Evolutionary conservation across 257 asterid genomes (phyloP), one percentile per base, ranked within the genome.

Genomic region (Fraxinus cuspidata): DNA sequence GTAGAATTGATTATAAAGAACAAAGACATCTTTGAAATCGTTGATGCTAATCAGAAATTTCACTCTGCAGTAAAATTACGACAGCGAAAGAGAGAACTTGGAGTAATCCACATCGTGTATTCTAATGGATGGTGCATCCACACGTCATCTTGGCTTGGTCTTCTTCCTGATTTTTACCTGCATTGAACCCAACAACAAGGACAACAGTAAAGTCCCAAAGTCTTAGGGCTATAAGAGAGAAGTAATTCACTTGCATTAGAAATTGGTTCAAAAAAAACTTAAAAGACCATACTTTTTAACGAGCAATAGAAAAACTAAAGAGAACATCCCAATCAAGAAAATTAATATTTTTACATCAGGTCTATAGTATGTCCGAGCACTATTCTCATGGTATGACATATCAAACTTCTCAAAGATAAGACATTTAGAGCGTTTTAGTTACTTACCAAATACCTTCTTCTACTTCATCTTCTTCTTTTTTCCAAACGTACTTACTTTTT

Each of bases 111-210:
- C 74, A 51, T 27, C 75, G 71, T 64, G 77, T 72, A 16, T 35
- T 71, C 81, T 87, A 88, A 31, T 85, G 89, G 79, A 88, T 84
- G 11, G 86, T 71, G 80, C 91, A 88, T 5, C 86, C 81, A 79
- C 88, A 82, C 10, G 84, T 75, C 16, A 83, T 82, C 81, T 80
- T 81, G 58, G 84, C 80, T 82, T 85, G 83, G 78, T 85, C 84
- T 27, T 79, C 82, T 1, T 82, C 81, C 80, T 79, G 86, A 60
- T 77, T 81, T 84, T 81, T 81, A 79, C 83, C 88, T 88, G 87
- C 84, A 71, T 74, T 58, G 34, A 47, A 72, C 72, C 49, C 31
- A 70, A 69, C 12, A 12, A 75, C 34, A 56, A 56, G 65, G 28
- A 56, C 11, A 56, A n/a, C 29, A 56, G 28, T 56, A n/a, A 56